These are phyloP conservation scores for Dovyalis caffra DNA, from an alignment of 345 rosid species.

Conservation along the genomic window DNA sequence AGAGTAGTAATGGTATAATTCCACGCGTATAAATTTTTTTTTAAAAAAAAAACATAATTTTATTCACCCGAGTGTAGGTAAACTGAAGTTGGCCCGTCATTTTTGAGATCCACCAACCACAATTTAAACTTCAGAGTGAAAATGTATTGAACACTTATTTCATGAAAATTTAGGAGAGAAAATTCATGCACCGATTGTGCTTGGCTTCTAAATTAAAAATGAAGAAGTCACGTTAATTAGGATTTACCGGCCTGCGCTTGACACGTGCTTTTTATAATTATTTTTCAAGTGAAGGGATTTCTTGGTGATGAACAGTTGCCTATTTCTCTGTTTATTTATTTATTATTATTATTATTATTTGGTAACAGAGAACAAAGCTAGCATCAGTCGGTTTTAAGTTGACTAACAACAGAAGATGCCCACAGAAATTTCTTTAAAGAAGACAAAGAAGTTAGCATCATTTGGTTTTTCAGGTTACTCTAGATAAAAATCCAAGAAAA, in stretches of 20 bases:
- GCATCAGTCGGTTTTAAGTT: background rate
- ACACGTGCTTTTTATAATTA: background rate
- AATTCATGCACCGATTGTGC: no score
- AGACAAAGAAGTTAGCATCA: background rate
- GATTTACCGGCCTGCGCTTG: background rate
- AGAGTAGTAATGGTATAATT: no score
- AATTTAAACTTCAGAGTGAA: background rate
- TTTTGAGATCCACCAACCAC: background rate
- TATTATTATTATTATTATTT: no score
- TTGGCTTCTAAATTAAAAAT: no score
- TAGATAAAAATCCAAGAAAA: no score
- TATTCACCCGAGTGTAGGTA: background rate
- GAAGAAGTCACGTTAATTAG: background rate
- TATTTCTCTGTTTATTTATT: no score
- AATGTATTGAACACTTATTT: background rate
- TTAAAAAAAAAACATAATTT: no score
- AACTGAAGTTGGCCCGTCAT: background rate
- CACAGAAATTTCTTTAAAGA: no score
- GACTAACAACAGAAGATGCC: background rate
- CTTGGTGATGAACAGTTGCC: background rate
- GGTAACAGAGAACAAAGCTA: background rate
- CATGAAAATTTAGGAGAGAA: background rate
- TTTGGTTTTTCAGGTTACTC: no score
- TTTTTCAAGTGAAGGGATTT: background rate
- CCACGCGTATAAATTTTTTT: no score